These are phyloP conservation scores for Fusarium tupiense DNA, from an alignment of 2,329 filamentous ascomycete genomes.

Conservation along the genomic window DNA sequence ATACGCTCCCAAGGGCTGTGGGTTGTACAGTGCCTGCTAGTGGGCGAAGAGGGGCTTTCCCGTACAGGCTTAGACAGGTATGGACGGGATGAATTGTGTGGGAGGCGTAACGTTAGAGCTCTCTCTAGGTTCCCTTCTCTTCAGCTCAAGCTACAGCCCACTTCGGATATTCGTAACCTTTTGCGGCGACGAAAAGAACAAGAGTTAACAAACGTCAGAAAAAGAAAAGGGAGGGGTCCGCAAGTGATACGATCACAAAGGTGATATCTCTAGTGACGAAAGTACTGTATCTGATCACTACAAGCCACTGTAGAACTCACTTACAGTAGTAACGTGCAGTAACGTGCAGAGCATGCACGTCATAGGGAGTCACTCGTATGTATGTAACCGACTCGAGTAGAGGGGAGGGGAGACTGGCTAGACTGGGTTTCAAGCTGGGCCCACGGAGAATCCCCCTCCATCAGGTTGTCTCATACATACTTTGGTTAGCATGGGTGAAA, in stretches of 20 bases:
- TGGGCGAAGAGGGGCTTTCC: conserved; percentile 13
- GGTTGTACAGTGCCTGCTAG: conserved; percentile 12
- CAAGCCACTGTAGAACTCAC: neutral
- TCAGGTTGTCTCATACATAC: neutral
- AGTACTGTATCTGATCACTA: neutral
- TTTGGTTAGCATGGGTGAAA: neutral
- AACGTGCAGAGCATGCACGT: conserved; percentile 24
- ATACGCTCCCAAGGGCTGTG: conserved; percentile 18
- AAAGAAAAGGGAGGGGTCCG: neutral
- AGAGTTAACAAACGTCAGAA: neutral
- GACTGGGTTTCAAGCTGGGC: conserved; percentile 26
- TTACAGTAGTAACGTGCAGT: conserved; percentile 1
- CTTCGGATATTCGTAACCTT: conserved; percentile 21
- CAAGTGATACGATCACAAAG: neutral
- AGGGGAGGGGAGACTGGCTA: conserved; percentile 14
- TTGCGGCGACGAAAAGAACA: conserved; percentile 1
- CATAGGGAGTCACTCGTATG: conserved; percentile 24
- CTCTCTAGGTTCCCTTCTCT: conserved; percentile 11
- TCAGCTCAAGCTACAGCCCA: conserved; percentile 39
- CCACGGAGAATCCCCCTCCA: conserved; percentile 23
- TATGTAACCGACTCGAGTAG: conserved; percentile 11
- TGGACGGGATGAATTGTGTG: neutral
- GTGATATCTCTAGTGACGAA: neutral
- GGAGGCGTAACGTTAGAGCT: conserved; percentile 6
- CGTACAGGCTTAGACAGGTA: neutral